Evolutionary conservation across 129 eudicot species (phyloP), one percentile per base, ranked within the genome.

Genomic region (Silybum marianum): DNA sequence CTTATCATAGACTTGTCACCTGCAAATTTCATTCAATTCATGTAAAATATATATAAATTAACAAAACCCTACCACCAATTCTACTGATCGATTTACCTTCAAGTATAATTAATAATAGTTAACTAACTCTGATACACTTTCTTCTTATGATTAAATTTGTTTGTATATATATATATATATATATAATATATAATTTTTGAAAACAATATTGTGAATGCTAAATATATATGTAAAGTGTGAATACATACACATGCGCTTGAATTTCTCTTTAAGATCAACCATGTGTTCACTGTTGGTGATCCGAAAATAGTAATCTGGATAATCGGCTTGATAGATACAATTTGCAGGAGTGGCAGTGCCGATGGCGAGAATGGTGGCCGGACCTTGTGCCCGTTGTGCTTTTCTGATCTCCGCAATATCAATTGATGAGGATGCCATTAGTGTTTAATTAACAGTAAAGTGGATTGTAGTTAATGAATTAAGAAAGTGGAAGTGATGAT

Each of bases 1-100:
- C 84, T 86, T 74, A 90, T 90, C 89, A 80, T 86, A 0, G 95
- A 90, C 28, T 90, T 90, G 18, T 90, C 95, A 54, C 84, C 86
- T 85, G 84, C 44, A 54, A 71, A 71, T 39, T 58, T 26, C 78
- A 82, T 75, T 75, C 60, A n/a, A n/a, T n/a, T n/a, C 81, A 75
- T 19, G 24, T 1, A 58, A 62, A 1, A 28, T 28, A 28, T 19
- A 5, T 58, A 58, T n/a, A n/a, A n/a, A n/a, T n/a, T n/a, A 46
- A 12, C 10, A 46, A 46, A 13, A 46, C 18, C 58, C 58, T 39
- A 39, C 9, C 1, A n/a, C n/a, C n/a, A n/a, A n/a, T n/a, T 39
- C 10, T 2, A 11, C 9, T 40, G n/a, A n/a, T n/a, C n/a, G 2
- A 40, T 8, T 40, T 40, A 40, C 12, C 2, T 40, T 40, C 48